Base-by-base conservation (phyloP, 495 filamentous ascomycete species). In the Lasiosphaeria ovina region DNA sequence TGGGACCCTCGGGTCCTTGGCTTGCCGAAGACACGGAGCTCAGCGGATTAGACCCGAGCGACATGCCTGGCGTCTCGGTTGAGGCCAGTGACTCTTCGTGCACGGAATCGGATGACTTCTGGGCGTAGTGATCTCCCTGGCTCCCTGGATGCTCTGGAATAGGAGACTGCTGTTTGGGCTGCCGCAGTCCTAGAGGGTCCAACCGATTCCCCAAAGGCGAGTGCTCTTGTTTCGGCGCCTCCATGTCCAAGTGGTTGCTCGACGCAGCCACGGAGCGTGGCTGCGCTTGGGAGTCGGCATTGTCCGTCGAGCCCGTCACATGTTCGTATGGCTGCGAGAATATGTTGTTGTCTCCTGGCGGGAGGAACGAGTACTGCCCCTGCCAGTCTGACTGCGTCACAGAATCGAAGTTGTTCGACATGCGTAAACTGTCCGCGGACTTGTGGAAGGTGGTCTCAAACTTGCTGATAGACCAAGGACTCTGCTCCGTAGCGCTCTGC, bases 311-410 rank as follows among this genome's bases (percentile, higher is more conserved):
- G 62, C 62, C 70, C 53, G 76, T 63, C 55, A 75, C 69, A 65
- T 81, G 79, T 45, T 83, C 77, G 66, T 77, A 83, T 40, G 76
- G 53, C 55, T 79, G 76, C 38, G 78, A 69, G 66, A 80, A 79
- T 56, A 83, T 69, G 59, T 62, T 76, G 67, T 70, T 78, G 62
- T 81, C 80, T 59, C 76, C 77, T 49, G 79, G 73, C 53, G 80
- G 78, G 49, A 81, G 76, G 67, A 79, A 84, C 44, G 81, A 79
- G 70, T 83, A 83, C 67, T 79, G 79, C 66, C 80, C 77, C 67
- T 78, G 80, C 82, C 82, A 84, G 76, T 84, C 80, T 67, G 82
- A 77, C 79, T 83, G 81, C 73, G 82, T 79, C 66, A 78, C 77
- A 58, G 76, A 59, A 72, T 79, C 78, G 70, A 75, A 77, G 70